Evolutionary conservation across 2,329 filamentous ascomycete genomes (phyloP), one percentile per base, ranked within the genome.

Genomic region (Metarhizium guizhouense): DNA sequence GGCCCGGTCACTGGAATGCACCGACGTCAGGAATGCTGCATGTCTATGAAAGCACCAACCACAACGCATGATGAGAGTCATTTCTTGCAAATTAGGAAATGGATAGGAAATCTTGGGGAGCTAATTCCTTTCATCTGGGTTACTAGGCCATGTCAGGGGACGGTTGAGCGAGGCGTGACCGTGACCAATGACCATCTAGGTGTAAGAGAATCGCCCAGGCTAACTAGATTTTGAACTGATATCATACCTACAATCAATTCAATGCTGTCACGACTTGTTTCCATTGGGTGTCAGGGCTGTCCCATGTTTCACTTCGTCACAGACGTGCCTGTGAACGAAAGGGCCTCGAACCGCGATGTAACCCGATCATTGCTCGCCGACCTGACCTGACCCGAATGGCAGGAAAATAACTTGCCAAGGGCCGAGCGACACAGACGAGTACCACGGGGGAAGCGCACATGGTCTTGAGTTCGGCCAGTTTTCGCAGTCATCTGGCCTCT

Each of bases 1-100:
- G 51, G 47, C 47, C 47, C 45, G 30, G 18, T 25, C 47, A 42
- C 55, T 56, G 55, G 55, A 56, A 56, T 56, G 55, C 55, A 45
- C 30, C 18, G 11, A 18, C 14, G 10, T n/a, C 36, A 47, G 55
- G 55, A 56, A 56, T 51, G 29, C 47, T 45, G 40, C 20, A 16
- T 42, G 8, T 10, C 52, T 30, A 36, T 47, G 7, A 20, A 47
- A 30, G 10, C 47, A 29, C 55, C 55, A 56, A 54, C 52, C 38
- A 54, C 25, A 48, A n/a, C 29, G 3, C 14, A 10, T 8, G 7
- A 11, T 51, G 14, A 34, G 47, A 54, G 51, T 48, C 52, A 54
- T 47, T 32, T 20, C 4, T 13, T 32, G 14, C 51, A 29, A 8
- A 51, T 34, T 38, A 29, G 47, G 55, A 13, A 54, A 54, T 3